A percentile compares a stretch with the other conserved stretches of the same genome.
These are phyloP conservation scores for Ensete glaucum DNA, from an alignment of 176 grass and related monocot genomes.

Conservation along the genomic window DNA sequence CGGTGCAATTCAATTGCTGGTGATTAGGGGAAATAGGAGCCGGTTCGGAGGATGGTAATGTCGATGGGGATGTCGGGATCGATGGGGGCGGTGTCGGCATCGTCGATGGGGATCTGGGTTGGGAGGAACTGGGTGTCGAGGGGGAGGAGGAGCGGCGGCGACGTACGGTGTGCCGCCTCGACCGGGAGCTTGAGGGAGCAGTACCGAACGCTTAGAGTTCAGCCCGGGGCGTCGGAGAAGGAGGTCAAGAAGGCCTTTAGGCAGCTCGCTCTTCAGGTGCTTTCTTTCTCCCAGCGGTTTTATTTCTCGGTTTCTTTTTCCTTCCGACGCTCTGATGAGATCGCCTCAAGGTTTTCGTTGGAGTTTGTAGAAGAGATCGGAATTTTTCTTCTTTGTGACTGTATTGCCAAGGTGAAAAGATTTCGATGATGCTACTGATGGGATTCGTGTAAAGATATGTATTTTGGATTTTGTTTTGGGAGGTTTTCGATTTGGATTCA, in stretches of 20 bases:
- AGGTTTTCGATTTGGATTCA: no score
- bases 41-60: constrained; percentile 8
- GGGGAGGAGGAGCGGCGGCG: background rate
- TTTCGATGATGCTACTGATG: no score
- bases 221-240: constrained; percentile 28
- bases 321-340: background rate
- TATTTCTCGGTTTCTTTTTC: background rate
- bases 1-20: background rate
- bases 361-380: no score
- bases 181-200: constrained; percentile 4
- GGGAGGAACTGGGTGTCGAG: background rate
- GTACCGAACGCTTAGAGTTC: constrained; percentile 28
- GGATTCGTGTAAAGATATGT: no score
- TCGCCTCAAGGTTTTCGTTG: no score
- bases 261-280: constrained; percentile 34
- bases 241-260: constrained; percentile 38
- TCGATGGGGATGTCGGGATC: constrained; percentile 20
- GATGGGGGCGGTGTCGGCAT: constrained; percentile 4
- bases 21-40: background rate
- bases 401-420: no score
- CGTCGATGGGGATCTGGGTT: background rate
- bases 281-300: background rate
- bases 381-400: no score
- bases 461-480: no score
- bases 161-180: constrained; percentile 16